A percentile compares a stretch with the other conserved stretches of the same genome.
phyloP scores from a whole-genome alignment of 768 basidiomycete species.

The Scleroderma bovista region DNA sequence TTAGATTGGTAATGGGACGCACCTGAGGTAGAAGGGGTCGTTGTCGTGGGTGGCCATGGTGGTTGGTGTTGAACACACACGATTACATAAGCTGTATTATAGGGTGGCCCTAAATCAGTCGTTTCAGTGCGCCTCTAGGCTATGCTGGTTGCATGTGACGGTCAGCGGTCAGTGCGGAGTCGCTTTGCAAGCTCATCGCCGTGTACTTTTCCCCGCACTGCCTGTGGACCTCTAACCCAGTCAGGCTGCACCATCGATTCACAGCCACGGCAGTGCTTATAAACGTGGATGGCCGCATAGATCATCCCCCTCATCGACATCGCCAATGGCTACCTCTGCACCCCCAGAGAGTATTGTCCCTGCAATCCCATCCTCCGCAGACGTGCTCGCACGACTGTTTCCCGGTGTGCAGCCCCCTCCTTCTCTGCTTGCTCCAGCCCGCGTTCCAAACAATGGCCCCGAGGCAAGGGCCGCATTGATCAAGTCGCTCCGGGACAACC shows the following conservation, averaged over 20 bases:
- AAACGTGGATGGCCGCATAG: too few relatives aligned
- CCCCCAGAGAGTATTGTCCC: slow-evolving; percentile 18
- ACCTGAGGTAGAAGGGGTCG: slow-evolving; percentile 82
- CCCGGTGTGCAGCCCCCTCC: slow-evolving; percentile 26
- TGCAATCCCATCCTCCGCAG: slow-evolving; percentile 13
- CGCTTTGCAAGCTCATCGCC: too few relatives aligned
- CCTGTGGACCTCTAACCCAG: too few relatives aligned
- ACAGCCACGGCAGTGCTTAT: too few relatives aligned
- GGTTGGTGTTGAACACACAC: slow-evolving; percentile 9
- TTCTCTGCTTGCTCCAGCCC: slow-evolving; percentile 28
- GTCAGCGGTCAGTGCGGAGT: too few relatives aligned
- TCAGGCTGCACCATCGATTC: too few relatives aligned
- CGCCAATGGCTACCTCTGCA: slow-evolving; percentile 15
- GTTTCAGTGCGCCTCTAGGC: too few relatives aligned
- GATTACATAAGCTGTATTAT: not conserved
- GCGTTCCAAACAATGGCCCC: slow-evolving; percentile 30
- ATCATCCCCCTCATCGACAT: too few relatives aligned
- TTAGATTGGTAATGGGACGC: slow-evolving; percentile 11
- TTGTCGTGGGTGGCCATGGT: slow-evolving; percentile 40
- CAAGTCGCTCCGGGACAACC: slow-evolving; percentile 43
- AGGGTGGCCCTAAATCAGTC: not conserved
- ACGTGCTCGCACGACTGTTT: slow-evolving; percentile 27
- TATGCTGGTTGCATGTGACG: not conserved
- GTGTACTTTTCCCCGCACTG: too few relatives aligned
- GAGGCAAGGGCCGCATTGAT: slow-evolving; percentile 37